Percentiles rank a stretch among this genome's conserved stretches.
These are phyloP conservation scores for Fusarium transvaalense DNA, from an alignment of 2,329 filamentous ascomycete genomes.

Conservation along the genomic window DNA sequence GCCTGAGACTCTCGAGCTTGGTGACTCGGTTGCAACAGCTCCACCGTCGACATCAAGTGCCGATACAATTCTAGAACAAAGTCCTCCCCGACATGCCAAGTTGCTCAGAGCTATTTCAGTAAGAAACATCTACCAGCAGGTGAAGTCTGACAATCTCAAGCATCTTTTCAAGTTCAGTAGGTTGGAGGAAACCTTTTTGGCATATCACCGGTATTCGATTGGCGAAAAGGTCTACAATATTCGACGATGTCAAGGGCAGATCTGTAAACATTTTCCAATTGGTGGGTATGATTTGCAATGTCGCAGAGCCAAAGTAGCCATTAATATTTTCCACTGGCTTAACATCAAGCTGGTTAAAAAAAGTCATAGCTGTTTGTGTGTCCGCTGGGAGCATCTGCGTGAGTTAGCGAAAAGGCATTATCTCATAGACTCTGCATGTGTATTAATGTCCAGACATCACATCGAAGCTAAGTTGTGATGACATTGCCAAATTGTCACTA, in stretches of 20 bases:
- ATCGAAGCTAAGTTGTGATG: background rate
- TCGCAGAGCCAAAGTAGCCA: background rate
- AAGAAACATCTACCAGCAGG: background rate
- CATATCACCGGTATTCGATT: background rate
- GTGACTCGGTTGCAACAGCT: background rate
- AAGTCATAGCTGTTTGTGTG: background rate
- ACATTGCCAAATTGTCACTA: background rate
- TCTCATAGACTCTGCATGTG: too few relatives aligned
- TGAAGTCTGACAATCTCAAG: background rate
- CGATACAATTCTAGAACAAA: background rate
- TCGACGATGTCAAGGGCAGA: background rate
- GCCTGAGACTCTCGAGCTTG: background rate
- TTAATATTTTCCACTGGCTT: background rate
- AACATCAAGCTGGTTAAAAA: background rate
- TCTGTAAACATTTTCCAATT: background rate
- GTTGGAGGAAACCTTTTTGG: background rate
- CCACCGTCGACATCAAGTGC: background rate
- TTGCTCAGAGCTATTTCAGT: background rate
- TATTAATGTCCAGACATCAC: too few relatives aligned
- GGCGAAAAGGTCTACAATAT: background rate
- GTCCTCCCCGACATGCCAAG: background rate
- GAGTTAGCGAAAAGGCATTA: background rate
- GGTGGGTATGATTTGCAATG: background rate
- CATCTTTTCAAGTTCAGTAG: background rate
- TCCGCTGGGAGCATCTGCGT: background rate